Conservation (phyloP, 495 filamentous ascomycete genomes). For the Aspergillus coremiiformis region DNA sequence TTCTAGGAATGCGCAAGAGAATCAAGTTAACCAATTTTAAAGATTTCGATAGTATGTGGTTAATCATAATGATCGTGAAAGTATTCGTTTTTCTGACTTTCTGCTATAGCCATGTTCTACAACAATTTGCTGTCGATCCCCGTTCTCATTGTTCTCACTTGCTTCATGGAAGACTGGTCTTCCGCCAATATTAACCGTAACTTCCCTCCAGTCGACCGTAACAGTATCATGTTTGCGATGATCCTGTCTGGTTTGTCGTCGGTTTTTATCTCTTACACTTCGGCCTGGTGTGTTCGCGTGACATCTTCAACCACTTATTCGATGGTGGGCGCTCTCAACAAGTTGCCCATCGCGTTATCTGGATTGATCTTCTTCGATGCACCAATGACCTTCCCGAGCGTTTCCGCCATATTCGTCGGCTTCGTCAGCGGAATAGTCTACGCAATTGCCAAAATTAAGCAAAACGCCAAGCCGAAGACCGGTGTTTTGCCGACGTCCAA, state of each 20-base stretch:
- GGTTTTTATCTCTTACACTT: conserved; percentile 98
- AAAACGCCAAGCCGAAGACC: conserved; percentile 55
- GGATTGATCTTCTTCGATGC: conserved; percentile 94
- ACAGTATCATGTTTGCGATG: conserved; percentile 76
- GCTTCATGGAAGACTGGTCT: conserved; percentile 90
- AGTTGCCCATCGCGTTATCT: conserved; percentile 85
- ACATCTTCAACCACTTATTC: conserved; percentile 95
- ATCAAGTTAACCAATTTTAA: conserved; percentile 99
- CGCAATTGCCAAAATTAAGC: conserved; percentile 82
- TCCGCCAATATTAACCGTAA: conserved; percentile 72
- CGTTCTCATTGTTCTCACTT: conserved; percentile 73
- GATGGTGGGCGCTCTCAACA: conserved; percentile 97
- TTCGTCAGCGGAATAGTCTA: conserved; percentile 92
- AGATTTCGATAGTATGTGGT: conserved; percentile 90
- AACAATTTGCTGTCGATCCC: conserved; percentile 98
- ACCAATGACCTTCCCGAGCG: conserved; percentile 84
- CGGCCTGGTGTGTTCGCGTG: conserved; percentile 95
- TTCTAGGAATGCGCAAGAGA: conserved; percentile 92
- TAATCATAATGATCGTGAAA: not conserved
- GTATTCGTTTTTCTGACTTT: conserved; percentile 23
- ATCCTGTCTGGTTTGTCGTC: conserved; percentile 87
- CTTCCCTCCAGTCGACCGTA: conserved; percentile 74
- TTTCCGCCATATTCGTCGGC: conserved; percentile 81
- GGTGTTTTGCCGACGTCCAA: conserved; percentile 59
- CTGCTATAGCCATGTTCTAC: conserved; percentile 86